These are phyloP conservation scores for Serendipita vermifera DNA, from an alignment of 768 basidiomycete species.

Conservation along the genomic window DNA sequence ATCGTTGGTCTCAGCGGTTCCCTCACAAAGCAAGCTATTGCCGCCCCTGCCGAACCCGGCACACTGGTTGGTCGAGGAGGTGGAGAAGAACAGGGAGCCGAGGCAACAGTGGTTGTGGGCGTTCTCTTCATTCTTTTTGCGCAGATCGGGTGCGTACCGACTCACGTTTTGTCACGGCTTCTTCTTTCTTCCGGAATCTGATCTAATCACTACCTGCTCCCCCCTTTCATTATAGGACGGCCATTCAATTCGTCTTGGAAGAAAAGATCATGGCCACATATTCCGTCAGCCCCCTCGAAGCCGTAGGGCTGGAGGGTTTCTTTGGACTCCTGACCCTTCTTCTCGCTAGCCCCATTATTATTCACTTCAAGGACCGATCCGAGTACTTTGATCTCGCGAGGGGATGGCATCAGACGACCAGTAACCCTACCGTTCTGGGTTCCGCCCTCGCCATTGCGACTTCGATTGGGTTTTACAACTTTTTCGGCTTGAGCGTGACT, in stretches of 20 bases:
- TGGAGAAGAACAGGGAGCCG: constrained; percentile 3
- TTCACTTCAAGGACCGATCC: constrained; percentile 37
- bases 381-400: constrained; percentile 72
- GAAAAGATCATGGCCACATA: constrained; percentile 90
- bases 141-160: constrained; percentile 67
- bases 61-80: constrained; percentile 23
- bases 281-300: constrained; percentile 74
- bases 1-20: constrained; percentile 85
- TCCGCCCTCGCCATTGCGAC: constrained; percentile 57
- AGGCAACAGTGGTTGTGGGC: constrained; percentile 28
- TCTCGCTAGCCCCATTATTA: constrained; percentile 65
- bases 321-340: constrained; percentile 78
- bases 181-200: constrained; percentile 1
- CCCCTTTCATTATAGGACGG: constrained; percentile 42
- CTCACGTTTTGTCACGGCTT: constrained; percentile 12
- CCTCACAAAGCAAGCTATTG: constrained; percentile 61
- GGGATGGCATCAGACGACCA: constrained; percentile 80
- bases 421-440: constrained; percentile 56
- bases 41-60: constrained; percentile 36
- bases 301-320: constrained; percentile 89
- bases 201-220: background rate
- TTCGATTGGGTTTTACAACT: constrained; percentile 75
- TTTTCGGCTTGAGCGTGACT: constrained; percentile 86
- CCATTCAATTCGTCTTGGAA: constrained; percentile 88
- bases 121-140: constrained; percentile 88